Conservation (phyloP, 768 basidiomycete genomes). For the Xerocomellus intermedius region DNA sequence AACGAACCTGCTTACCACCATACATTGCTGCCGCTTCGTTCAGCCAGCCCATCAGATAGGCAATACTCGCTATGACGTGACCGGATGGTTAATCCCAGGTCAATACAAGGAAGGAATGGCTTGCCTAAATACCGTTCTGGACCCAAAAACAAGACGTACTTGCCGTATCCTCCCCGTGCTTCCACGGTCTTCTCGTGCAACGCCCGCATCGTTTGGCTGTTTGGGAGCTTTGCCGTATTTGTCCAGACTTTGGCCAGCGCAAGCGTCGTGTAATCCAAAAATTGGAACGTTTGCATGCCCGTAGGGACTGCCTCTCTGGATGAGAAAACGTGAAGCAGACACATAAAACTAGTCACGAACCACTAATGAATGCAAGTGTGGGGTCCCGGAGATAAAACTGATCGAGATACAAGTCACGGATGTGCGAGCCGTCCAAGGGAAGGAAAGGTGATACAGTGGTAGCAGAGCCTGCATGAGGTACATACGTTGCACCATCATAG, state of each 20-base stretch:
- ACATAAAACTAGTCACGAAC: neutral
- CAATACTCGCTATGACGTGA: neutral
- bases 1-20: neutral
- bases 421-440: constrained; percentile 1
- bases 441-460: constrained; percentile 6
- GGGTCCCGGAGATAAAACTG: constrained; percentile 13
- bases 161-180: neutral
- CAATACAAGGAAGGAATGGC: neutral
- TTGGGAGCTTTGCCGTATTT: too few relatives aligned
- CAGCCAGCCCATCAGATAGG: neutral
- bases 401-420: constrained; percentile 14
- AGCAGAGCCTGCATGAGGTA: neutral
- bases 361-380: constrained; percentile 9
- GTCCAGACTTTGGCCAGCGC: too few relatives aligned
- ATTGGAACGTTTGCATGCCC: too few relatives aligned
- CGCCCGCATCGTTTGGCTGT: too few relatives aligned
- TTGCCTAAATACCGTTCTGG: neutral
- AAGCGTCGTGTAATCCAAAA: too few relatives aligned
- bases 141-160: neutral
- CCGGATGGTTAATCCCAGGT: neutral
- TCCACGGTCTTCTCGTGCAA: too few relatives aligned
- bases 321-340: neutral
- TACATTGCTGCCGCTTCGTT: neutral
- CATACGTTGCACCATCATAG: constrained; percentile 8
- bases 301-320: too few relatives aligned